A percentile compares a stretch with the other conserved stretches of the same genome.
Conservation (phyloP, 1,284 basidiomycete species). For the Coniophora puteana region DNA sequence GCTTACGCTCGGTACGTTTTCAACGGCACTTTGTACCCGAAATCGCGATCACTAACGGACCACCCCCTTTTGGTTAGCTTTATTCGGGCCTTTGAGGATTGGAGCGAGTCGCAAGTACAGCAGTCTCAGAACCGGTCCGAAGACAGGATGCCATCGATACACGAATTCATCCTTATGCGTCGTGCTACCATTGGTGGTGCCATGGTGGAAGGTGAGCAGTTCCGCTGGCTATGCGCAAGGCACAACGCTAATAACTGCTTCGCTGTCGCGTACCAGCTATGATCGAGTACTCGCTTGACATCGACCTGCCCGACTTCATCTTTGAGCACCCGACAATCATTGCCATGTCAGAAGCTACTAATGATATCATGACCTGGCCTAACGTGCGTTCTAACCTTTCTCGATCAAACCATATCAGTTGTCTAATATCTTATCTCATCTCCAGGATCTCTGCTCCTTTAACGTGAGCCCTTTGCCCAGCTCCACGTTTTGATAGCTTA, state of each 20-base stretch:
- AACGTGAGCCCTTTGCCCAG: slow-evolving; percentile 30
- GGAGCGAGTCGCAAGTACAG: slow-evolving; percentile 37
- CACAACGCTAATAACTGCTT: not conserved
- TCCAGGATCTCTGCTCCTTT: slow-evolving; percentile 44
- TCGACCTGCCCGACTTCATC: slow-evolving; percentile 41
- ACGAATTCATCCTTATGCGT: slow-evolving; percentile 41
- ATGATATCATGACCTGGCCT: slow-evolving; percentile 49
- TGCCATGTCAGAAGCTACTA: slow-evolving; percentile 41
- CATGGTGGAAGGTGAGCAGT: slow-evolving; percentile 39
- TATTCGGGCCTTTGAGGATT: slow-evolving; percentile 33
- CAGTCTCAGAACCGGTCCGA: slow-evolving; percentile 35
- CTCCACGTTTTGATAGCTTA: slow-evolving; percentile 3
- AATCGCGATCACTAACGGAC: slow-evolving; percentile 3
- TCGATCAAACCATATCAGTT: too few relatives aligned
- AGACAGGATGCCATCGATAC: slow-evolving; percentile 35
- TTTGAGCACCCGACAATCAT: slow-evolving; percentile 37
- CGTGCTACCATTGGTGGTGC: slow-evolving; percentile 40
- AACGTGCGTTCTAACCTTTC: slow-evolving; percentile 35
- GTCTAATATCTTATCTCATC: slow-evolving; percentile 6
- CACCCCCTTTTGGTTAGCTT: slow-evolving; percentile 25
- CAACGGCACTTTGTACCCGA: slow-evolving; percentile 1
- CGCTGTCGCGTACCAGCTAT: slow-evolving; percentile 32
- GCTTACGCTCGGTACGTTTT: slow-evolving; percentile 31
- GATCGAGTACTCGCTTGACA: slow-evolving; percentile 43
- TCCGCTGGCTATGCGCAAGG: not conserved